These are phyloP conservation scores for Copromyces sp. DNA, from an alignment of 495 filamentous ascomycete species.

Conservation along the genomic window DNA sequence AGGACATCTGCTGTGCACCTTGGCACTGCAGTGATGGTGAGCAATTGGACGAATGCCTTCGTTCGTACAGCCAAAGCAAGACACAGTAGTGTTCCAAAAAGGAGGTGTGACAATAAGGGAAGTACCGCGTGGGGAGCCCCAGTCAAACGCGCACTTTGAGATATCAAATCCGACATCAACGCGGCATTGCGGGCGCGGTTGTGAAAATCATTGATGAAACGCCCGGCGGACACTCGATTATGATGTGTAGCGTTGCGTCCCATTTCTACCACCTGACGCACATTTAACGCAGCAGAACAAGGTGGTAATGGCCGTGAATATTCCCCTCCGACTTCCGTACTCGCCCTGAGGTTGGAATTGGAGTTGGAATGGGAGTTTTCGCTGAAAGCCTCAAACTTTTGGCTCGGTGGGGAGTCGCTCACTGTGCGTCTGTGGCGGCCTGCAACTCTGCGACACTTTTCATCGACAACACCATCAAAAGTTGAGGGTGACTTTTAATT, in stretches of 20 bases:
- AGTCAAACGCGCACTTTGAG: neutral
- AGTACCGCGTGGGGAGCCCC: neutral
- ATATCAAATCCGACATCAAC: neutral
- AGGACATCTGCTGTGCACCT: neutral
- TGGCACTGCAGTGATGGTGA: neutral
- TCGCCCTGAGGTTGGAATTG: neutral
- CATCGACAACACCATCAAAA: neutral
- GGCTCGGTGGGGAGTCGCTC: neutral
- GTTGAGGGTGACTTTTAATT: conserved; percentile 1
- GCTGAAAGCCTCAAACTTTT: conserved; percentile 7
- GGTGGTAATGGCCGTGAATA: neutral
- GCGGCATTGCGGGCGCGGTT: neutral
- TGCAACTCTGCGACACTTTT: neutral
- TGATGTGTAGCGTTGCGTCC: neutral
- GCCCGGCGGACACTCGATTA: neutral
- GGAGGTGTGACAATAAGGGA: neutral
- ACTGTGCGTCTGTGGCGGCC: neutral
- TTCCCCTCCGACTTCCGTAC: neutral
- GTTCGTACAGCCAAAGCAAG: neutral
- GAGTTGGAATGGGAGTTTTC: conserved; percentile 1
- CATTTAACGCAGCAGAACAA: neutral
- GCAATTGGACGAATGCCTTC: neutral
- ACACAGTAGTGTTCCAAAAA: neutral
- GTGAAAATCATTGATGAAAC: neutral
- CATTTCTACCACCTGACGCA: neutral